Base-by-base conservation (phyloP, 305 asterid species). In the Fraxinus greggii region DNA sequence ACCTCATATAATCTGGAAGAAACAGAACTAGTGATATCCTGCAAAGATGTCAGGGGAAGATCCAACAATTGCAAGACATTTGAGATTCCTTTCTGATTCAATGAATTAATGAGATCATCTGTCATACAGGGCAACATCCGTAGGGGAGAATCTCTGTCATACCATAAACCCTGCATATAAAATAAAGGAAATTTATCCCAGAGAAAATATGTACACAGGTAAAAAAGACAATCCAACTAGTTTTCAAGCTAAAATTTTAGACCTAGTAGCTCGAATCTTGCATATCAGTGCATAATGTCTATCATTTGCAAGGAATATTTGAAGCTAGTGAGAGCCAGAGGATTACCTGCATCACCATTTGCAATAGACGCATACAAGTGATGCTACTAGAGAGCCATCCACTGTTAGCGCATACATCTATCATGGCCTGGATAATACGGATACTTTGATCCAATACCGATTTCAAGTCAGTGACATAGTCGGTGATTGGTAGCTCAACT, bases 311-410 rank as follows among this genome's bases (percentile, higher is more conserved):
- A 67, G 74, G 74, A 67, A 26, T 12, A 8, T 10, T 28, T 29
- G 38, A 67, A 26, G 38, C 74, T 67, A 12, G 23, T n/a, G n/a
- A 67, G 74, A 36, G 42, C 42, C 42, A 36, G 42, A 28, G 74
- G 77, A 84, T 45, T 90, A 96, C 99, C 99, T 96, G 99, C 97
- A 96, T 96, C 89, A 94, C 95, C 99, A 96, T 96, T 89, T 96
- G 99, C 88, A 94, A 86, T 81, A 96, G 94, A 90, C 86, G 93
- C 98, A 96, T 94, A 84, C 98, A 94, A 76, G 94, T 90, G 78
- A 94, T 83, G 73, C 98, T 88, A 88, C 98, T 94, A 36, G 95
- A 92, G 83, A 96, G 95, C 99, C 99, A 96, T 86, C 98, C 99
- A 38, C 99, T 96, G 88, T 96, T 96, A 21, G 98, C 98, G 87